Evolutionary conservation across 2,329 filamentous ascomycete genomes (phyloP).

Genomic region (Aspergillus carbonarius): DNA sequence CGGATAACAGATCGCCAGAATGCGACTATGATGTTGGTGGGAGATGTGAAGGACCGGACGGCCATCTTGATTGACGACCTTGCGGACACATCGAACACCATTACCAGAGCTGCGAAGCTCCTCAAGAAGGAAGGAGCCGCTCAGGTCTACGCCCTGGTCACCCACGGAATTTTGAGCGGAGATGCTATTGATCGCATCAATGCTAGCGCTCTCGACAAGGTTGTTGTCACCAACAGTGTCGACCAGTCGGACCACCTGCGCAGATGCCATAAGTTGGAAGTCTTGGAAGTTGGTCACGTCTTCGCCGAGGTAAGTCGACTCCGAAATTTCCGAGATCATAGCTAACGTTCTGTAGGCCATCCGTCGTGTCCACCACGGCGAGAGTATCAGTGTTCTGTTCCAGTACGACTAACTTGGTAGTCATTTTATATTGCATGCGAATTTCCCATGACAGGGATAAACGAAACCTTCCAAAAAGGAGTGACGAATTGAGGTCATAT

Average conservation of each 20-base stretch:
- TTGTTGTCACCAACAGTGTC: constrained; percentile 93
- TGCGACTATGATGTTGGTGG: constrained; percentile 90
- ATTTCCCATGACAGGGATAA: constrained; percentile 10
- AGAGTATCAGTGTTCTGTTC: constrained; percentile 95
- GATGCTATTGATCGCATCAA: constrained; percentile 95
- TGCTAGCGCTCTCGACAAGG: constrained; percentile 85
- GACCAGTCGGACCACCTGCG: constrained; percentile 79
- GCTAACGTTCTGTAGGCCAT: constrained; percentile 63
- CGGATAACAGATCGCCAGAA: constrained; percentile 79
- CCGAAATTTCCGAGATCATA: constrained; percentile 17
- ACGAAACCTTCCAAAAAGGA: constrained; percentile 21
- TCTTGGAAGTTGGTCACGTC: constrained; percentile 82
- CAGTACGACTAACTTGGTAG: constrained; percentile 63
- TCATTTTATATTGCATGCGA: constrained; percentile 7
- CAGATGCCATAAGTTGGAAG: constrained; percentile 82
- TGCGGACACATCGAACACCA: constrained; percentile 94
- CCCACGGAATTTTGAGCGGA: constrained; percentile 91
- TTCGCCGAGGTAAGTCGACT: constrained; percentile 72
- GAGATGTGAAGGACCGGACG: constrained; percentile 75
- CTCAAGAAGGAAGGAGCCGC: constrained; percentile 90
- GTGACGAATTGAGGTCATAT: constrained; percentile 19
- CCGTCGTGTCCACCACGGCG: constrained; percentile 91
- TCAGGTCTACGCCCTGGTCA: constrained; percentile 85
- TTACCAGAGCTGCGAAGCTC: constrained; percentile 93
- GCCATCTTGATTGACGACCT: constrained; percentile 94